These are phyloP conservation scores for Paecilomyces fulvus DNA, from an alignment of 2,329 filamentous ascomycete species.

Conservation along the genomic window DNA sequence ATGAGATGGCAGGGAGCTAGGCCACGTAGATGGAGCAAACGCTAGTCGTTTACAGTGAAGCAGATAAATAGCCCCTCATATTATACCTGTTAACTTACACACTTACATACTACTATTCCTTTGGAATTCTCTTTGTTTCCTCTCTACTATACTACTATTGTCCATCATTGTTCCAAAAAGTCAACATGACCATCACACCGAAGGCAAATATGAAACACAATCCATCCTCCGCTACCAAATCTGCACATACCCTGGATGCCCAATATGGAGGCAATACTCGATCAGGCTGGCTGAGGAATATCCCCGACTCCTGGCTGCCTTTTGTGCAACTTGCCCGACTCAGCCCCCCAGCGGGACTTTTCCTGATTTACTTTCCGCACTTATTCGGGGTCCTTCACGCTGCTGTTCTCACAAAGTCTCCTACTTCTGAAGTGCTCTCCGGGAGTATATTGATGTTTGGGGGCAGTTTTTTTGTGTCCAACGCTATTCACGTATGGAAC, in stretches of 20 bases:
- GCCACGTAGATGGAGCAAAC: no score
- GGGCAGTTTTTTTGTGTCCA: slow-evolving; percentile 76
- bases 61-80: no score
- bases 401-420: slow-evolving; percentile 46
- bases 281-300: not conserved
- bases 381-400: slow-evolving; percentile 64
- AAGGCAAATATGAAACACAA: no score
- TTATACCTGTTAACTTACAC: no score
- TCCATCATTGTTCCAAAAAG: no score
- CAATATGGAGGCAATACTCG: not conserved
- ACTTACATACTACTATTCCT: no score
- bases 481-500: slow-evolving; percentile 81
- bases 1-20: no score
- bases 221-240: no score
- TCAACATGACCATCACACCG: no score
- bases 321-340: slow-evolving; percentile 47
- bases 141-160: no score
- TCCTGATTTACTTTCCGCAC: slow-evolving; percentile 81
- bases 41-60: no score
- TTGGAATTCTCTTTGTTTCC: no score
- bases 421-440: slow-evolving; percentile 45
- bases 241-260: not conserved
- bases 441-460: slow-evolving; percentile 2
- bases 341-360: slow-evolving; percentile 72
- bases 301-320: slow-evolving; percentile 3